Evolutionary conservation across 1,284 basidiomycete species (phyloP).

Genomic region (Pseudozyma tsukubaensis): DNA sequence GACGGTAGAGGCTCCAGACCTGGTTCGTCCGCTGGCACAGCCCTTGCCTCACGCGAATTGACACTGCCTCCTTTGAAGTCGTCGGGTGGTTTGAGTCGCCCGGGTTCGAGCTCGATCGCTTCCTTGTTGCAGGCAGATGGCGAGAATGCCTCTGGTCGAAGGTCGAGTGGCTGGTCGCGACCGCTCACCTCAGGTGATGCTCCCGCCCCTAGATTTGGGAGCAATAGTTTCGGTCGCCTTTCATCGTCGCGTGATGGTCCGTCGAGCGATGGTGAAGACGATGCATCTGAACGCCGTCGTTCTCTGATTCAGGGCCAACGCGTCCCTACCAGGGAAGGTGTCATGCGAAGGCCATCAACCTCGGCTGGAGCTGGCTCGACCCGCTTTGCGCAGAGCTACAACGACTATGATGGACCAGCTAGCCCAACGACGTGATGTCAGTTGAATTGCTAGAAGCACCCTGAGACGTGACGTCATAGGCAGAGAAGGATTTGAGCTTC

Average conservation of each 20-base stretch:
- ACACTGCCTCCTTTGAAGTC: conserved; percentile 39
- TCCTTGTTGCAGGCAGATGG: conserved; percentile 20
- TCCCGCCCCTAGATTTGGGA: conserved; percentile 25
- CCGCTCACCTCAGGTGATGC: conserved; percentile 43
- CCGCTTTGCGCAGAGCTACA: conserved; percentile 33
- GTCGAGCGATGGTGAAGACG: conserved; percentile 30
- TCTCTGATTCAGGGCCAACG: conserved; percentile 18
- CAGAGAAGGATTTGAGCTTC: too few relatives aligned
- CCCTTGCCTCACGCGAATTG: conserved; percentile 9
- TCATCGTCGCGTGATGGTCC: conserved; percentile 25
- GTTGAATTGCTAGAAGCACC: too few relatives aligned
- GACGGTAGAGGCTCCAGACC: conserved; percentile 31
- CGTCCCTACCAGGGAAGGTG: conserved; percentile 21
- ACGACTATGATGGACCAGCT: conserved; percentile 18
- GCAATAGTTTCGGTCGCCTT: conserved; percentile 19
- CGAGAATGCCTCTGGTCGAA: conserved; percentile 3
- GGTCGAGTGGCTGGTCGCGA: conserved; percentile 31
- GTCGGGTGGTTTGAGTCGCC: conserved; percentile 17
- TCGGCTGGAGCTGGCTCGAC: conserved; percentile 45
- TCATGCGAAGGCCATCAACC: conserved; percentile 40
- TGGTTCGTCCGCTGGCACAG: conserved; percentile 28
- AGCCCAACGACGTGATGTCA: conserved; percentile 11
- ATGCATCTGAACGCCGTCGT: conserved; percentile 27
- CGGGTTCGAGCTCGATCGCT: conserved; percentile 30
- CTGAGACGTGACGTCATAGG: background rate